Conservation (phyloP, 2,329 filamentous ascomycete species). For the Bretziella fagacearum region DNA sequence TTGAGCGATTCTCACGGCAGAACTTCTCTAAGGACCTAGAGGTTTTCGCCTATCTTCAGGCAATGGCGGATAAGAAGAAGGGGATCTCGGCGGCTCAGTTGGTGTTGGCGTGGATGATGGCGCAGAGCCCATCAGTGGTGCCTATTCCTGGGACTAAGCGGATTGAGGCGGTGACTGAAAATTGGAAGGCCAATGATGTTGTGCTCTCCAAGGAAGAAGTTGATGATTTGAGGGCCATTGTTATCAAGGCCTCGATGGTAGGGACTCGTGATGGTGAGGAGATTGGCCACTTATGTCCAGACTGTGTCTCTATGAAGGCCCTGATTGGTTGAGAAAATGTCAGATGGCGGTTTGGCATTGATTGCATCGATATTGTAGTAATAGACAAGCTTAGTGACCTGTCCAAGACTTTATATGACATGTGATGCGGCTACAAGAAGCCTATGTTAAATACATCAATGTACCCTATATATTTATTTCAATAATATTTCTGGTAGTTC, state of each 20-base stretch:
- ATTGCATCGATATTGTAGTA: too few species aligned
- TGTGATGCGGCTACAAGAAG: too few species aligned
- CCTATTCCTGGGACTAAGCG: conserved; percentile 38
- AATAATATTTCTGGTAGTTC: too few species aligned
- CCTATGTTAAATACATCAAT: too few species aligned
- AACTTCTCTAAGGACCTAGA: conserved; percentile 32
- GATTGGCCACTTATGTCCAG: not conserved
- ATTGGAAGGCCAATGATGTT: conserved; percentile 23
- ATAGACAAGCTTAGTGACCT: too few species aligned
- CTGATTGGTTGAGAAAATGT: too few species aligned
- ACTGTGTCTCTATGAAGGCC: not conserved
- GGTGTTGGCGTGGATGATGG: conserved; percentile 45
- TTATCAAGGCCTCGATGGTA: not conserved
- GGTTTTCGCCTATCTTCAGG: conserved; percentile 32
- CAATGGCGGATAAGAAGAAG: conserved; percentile 34
- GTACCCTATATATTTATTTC: too few species aligned
- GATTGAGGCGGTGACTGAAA: conserved; percentile 31
- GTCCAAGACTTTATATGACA: too few species aligned
- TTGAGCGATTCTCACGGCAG: conserved; percentile 18
- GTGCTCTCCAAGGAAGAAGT: conserved; percentile 22
- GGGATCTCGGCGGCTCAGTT: conserved; percentile 38
- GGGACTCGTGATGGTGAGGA: not conserved
- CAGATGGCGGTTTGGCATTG: too few species aligned
- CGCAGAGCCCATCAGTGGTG: conserved; percentile 42
- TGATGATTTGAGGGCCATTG: conserved; percentile 18